Evolutionary conservation across 768 basidiomycete genomes (phyloP), one percentile per base, ranked within the genome.

Genomic region (Hypholoma fasciculare): DNA sequence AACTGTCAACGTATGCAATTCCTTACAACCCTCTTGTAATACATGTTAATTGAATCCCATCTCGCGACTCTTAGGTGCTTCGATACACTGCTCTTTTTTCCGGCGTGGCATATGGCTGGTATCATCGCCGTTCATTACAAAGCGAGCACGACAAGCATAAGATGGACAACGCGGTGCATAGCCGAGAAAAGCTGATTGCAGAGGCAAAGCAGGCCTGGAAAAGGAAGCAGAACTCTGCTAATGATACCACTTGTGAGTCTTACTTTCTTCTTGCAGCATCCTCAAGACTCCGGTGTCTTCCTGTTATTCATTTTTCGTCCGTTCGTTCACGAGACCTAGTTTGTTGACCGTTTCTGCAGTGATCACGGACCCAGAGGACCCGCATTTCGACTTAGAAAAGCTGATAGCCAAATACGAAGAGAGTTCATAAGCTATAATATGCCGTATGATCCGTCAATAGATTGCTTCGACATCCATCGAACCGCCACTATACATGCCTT

Each of bases 331-430:
- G 23, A 42, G 53, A 23, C 49, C 57, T 40, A 5, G 26, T 14
- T 23, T 57, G 47, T 63, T 64, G 39, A 67, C 57, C 7, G 37
- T 38, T 61, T 54, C 47, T 54, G 39, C 74, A 96, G 95, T 96
- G 64, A 79, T 97, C 63, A 90, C 94, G 63, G 87, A 99, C 80
- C 92, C 95, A 42, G 96, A 98, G 66, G 88, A 98, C 75, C 94
- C 96, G 53, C 86, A 84, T 63, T 99, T 98, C 76, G 95, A 98
- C 81, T 80, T 98, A 71, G 96, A 98, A 82, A 94, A 94, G 75
- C 76, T 97, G 59, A 68, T 92, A 71, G 79, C 81, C 44, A 84
- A 86, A 70, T 87, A 86, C 82, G 91, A 92, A 74, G 85, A 81
- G 69, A 85, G 84, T 65, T 82, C 77, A 80, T 87, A 77, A 78